These are phyloP conservation scores for Botrytis fabae DNA, from an alignment of 2,329 filamentous ascomycete species.

Conservation along the genomic window DNA sequence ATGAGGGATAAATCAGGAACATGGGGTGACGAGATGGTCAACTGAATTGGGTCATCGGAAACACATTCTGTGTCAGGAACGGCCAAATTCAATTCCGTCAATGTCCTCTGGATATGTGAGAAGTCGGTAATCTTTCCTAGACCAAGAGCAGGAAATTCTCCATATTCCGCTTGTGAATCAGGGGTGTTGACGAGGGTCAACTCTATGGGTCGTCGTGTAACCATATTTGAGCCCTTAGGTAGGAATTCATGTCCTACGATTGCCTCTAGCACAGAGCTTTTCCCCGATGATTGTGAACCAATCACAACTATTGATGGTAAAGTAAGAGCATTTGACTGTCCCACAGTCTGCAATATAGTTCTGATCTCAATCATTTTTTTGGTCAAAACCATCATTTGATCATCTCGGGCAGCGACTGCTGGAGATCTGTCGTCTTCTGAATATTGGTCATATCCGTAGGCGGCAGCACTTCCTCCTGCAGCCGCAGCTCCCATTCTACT, in stretches of 20 bases:
- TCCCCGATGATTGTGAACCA: constrained; percentile 95
- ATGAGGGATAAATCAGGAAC: constrained; percentile 95
- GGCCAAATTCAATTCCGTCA: constrained; percentile 92
- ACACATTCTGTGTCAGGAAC: constrained; percentile 91
- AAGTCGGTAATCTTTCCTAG: constrained; percentile 92
- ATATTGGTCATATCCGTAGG: constrained; percentile 74
- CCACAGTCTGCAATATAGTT: constrained; percentile 85
- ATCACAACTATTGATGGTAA: constrained; percentile 99
- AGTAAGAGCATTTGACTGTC: constrained; percentile 84
- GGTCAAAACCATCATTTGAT: constrained; percentile 99
- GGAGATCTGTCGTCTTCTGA: constrained; percentile 63
- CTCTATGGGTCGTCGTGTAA: constrained; percentile 92
- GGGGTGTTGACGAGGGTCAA: constrained; percentile 95
- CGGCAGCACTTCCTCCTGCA: constrained; percentile 70
- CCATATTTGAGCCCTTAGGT: constrained; percentile 98
- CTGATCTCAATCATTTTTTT: constrained; percentile 99
- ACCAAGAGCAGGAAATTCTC: constrained; percentile 91
- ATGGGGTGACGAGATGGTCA: constrained; percentile 92
- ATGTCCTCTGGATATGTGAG: constrained; percentile 82
- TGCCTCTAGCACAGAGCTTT: constrained; percentile 94
- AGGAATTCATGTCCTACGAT: constrained; percentile 98
- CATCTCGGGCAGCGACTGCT: constrained; percentile 75
- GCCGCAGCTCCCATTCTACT: constrained; percentile 63
- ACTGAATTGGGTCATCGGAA: constrained; percentile 92
- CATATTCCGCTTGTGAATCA: constrained; percentile 82